phyloP scores from a whole-genome alignment of 1,284 basidiomycete genomes.

The Ganoderma multipileum region DNA sequence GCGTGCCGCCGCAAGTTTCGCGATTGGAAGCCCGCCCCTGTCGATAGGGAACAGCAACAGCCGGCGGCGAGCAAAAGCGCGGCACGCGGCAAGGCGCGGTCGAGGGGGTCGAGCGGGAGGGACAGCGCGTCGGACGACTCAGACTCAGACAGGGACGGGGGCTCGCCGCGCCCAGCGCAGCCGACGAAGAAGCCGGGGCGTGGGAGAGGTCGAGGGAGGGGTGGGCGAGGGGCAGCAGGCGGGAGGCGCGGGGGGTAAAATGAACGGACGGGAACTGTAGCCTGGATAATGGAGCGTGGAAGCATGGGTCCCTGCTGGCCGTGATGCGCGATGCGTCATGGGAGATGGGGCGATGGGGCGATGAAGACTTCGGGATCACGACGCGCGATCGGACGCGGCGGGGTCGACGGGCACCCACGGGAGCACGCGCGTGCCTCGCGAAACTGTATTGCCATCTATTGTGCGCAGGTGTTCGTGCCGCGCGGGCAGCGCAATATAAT shows the following conservation, averaged over 20 bases:
- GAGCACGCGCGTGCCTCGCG: conserved; percentile 5
- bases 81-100: conserved; percentile 6
- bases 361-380: not conserved
- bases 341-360: not conserved
- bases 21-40: conserved; percentile 46
- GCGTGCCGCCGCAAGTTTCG: conserved; percentile 75
- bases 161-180: conserved; percentile 24
- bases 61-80: not conserved
- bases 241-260: conserved; percentile 24
- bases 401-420: conserved; percentile 7
- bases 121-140: conserved; percentile 27
- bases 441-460: conserved; percentile 1
- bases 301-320: not conserved
- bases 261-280: not conserved
- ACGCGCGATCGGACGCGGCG: not conserved
- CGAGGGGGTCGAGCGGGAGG: not conserved
- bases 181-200: conserved; percentile 27
- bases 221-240: conserved; percentile 20
- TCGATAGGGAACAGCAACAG: conserved; percentile 19
- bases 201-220: conserved; percentile 31
- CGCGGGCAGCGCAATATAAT: conserved; percentile 2
- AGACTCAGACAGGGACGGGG: conserved; percentile 20
- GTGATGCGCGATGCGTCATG: not conserved
- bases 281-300: not conserved
- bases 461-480: not conserved